Evolutionary conservation across 2,329 filamentous ascomycete genomes (phyloP).

Genomic region (Myriosclerotinia scirpicola): DNA sequence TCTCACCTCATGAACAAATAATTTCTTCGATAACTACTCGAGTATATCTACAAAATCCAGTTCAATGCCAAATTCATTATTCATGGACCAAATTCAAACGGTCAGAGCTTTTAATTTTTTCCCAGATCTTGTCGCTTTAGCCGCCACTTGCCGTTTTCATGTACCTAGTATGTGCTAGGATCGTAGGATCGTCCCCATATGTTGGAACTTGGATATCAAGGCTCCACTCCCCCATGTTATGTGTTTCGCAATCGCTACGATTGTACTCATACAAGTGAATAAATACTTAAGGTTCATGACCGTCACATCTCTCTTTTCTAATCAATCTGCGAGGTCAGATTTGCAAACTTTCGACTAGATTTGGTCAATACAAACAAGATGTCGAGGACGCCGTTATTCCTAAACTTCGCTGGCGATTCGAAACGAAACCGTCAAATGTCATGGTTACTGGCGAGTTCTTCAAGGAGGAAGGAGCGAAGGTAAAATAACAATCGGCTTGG

Average conservation of each 20-base stretch:
- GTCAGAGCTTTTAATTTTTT: slow-evolving; percentile 16
- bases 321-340: background rate
- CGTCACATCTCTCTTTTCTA: background rate
- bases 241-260: slow-evolving; percentile 2
- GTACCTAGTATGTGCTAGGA: background rate
- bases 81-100: background rate
- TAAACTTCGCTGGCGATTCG: slow-evolving; percentile 28
- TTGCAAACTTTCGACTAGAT: background rate
- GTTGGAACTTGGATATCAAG: slow-evolving; percentile 20
- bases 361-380: slow-evolving; percentile 26
- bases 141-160: slow-evolving; percentile 4
- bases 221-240: slow-evolving; percentile 14
- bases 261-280: slow-evolving; percentile 9
- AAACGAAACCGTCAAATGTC: slow-evolving; percentile 28
- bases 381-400: slow-evolving; percentile 30
- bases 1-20: slow-evolving; percentile 37
- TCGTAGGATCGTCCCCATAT: slow-evolving; percentile 11
- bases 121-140: slow-evolving; percentile 3
- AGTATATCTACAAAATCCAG: slow-evolving; percentile 10
- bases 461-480: slow-evolving; percentile 39
- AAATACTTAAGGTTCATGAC: slow-evolving; percentile 6
- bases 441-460: slow-evolving; percentile 35
- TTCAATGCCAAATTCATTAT: slow-evolving; percentile 10
- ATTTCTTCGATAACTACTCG: slow-evolving; percentile 13
- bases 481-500: slow-evolving; percentile 13